phyloP scores from a whole-genome alignment of 352 stramenopile species.

The Blastocystis sp. region DNA sequence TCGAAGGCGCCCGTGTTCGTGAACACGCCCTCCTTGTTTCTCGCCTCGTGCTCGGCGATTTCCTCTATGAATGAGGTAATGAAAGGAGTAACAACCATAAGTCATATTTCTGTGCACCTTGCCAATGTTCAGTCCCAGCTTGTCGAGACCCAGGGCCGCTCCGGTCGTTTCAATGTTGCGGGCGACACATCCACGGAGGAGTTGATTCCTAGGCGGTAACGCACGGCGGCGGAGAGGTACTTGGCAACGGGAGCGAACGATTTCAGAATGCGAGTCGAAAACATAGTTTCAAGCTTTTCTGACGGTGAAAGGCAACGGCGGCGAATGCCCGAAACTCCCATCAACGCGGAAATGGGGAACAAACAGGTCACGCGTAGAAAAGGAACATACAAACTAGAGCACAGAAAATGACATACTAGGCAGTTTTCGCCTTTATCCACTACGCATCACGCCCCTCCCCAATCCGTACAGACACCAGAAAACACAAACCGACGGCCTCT shows the following conservation, averaged over 20 bases:
- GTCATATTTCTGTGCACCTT: too few relatives aligned
- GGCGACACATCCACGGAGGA: slow-evolving; percentile 35
- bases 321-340: too few relatives aligned
- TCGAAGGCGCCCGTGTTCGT: too few relatives aligned
- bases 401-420: background rate
- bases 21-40: too few relatives aligned
- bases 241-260: background rate
- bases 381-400: slow-evolving; percentile 15
- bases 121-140: too few relatives aligned
- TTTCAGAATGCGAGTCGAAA: slow-evolving; percentile 49
- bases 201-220: slow-evolving; percentile 15
- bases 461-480: slow-evolving; percentile 31
- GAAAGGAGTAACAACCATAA: background rate
- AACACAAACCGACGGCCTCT: slow-evolving; percentile 3
- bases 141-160: too few relatives aligned
- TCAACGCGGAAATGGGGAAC: too few relatives aligned
- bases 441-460: background rate
- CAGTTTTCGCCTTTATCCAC: slow-evolving; percentile 7
- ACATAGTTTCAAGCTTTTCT: slow-evolving; percentile 17
- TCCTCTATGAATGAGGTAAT: slow-evolving; percentile 16
- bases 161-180: slow-evolving; percentile 25
- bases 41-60: too few relatives aligned
- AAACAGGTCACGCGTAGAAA: background rate
- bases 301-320: background rate
- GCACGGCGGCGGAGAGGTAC: background rate